A percentile compares a stretch with the other conserved stretches of the same genome.
These are phyloP conservation scores for Silene latifolia DNA, from an alignment of 148 eudicot species.

Conservation along the genomic window DNA sequence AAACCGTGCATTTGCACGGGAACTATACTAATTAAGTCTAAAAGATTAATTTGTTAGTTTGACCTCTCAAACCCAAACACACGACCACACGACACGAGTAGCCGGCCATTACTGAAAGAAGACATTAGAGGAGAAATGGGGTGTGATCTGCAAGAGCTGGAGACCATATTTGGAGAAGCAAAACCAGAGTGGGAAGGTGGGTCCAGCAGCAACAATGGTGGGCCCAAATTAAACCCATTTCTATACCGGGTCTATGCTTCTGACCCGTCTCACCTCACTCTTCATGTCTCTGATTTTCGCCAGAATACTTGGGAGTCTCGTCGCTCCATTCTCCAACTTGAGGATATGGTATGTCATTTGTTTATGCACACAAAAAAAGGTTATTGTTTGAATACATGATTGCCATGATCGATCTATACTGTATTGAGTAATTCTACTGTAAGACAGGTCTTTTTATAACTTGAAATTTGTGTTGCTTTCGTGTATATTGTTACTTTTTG, in stretches of 20 bases:
- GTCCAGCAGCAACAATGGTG: neutral
- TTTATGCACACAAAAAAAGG: neutral
- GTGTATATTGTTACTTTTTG: too few relatives aligned
- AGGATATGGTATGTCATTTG: constrained; percentile 54
- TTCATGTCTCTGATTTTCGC: constrained; percentile 62
- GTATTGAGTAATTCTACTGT: too few relatives aligned
- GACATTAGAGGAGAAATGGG: neutral
- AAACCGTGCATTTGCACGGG: too few relatives aligned
- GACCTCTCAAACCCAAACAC: neutral
- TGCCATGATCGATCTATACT: too few relatives aligned
- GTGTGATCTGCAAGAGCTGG: constrained; percentile 33
- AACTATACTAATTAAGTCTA: too few relatives aligned
- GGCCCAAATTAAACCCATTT: constrained; percentile 33
- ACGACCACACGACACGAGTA: too few relatives aligned
- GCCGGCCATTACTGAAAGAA: too few relatives aligned
- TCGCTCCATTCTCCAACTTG: constrained; percentile 52
- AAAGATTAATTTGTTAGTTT: neutral
- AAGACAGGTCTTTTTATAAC: too few relatives aligned
- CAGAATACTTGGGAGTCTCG: constrained; percentile 49
- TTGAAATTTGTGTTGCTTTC: too few relatives aligned
- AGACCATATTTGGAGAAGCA: constrained; percentile 57
- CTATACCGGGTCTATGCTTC: constrained; percentile 42
- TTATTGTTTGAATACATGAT: neutral
- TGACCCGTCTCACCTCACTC: constrained; percentile 35
- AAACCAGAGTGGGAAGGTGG: constrained; percentile 46